Evolutionary conservation across 2,329 filamentous ascomycete genomes (phyloP).

Genomic region (Fusarium lateritium): DNA sequence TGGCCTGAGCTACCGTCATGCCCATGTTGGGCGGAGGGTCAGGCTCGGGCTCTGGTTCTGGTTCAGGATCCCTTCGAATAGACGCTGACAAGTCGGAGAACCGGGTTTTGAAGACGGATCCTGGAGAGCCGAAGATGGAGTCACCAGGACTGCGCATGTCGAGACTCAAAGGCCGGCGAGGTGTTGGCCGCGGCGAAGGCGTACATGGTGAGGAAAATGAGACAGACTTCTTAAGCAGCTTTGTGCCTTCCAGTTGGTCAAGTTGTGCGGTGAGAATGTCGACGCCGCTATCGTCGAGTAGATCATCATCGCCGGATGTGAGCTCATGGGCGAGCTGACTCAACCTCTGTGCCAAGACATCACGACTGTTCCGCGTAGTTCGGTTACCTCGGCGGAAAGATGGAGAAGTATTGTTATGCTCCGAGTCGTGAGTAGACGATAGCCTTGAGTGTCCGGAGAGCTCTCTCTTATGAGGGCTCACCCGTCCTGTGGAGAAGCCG

Average conservation of each 20-base stretch:
- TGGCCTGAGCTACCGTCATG: slow-evolving; percentile 55
- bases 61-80: slow-evolving; percentile 50
- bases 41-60: slow-evolving; percentile 47
- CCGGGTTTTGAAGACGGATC: slow-evolving; percentile 56
- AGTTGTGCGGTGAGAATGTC: slow-evolving; percentile 57
- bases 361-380: slow-evolving; percentile 38
- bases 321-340: slow-evolving; percentile 58
- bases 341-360: slow-evolving; percentile 62
- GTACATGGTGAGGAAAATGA: slow-evolving; percentile 42
- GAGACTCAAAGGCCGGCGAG: slow-evolving; percentile 41
- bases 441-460: slow-evolving; percentile 45
- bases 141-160: slow-evolving; percentile 50
- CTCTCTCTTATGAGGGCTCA: slow-evolving; percentile 53
- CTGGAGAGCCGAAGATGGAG: slow-evolving; percentile 55
- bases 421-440: slow-evolving; percentile 41
- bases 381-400: slow-evolving; percentile 37
- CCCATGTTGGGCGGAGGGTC: slow-evolving; percentile 50
- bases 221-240: slow-evolving; percentile 43
- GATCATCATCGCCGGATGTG: slow-evolving; percentile 52
- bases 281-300: slow-evolving; percentile 55
- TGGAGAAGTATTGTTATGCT: slow-evolving; percentile 46
- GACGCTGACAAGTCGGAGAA: slow-evolving; percentile 59
- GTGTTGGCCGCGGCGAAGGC: slow-evolving; percentile 37
- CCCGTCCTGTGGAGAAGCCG: slow-evolving; percentile 50
- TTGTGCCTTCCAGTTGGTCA: slow-evolving; percentile 51